A percentile compares a stretch with the other conserved stretches of the same genome.
phyloP scores from a whole-genome alignment of 345 rosid genomes.

The Aquilaria malaccensis region DNA sequence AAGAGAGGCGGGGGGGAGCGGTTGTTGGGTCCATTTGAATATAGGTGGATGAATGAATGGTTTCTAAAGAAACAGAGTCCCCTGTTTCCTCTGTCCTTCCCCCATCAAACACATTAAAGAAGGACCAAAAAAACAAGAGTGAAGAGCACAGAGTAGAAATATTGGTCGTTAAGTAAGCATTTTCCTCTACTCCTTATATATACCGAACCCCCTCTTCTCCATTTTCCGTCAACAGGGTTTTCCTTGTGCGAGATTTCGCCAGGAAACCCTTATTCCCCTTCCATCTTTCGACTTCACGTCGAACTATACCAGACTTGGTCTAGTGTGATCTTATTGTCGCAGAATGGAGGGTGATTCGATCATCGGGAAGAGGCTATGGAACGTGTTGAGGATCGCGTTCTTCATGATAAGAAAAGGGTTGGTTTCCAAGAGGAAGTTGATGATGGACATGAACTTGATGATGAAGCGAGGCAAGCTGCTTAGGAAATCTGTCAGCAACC shows the following conservation, averaged over 20 bases:
- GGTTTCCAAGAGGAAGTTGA: constrained; percentile 40
- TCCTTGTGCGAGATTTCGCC: constrained; percentile 41
- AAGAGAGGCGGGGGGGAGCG: constrained; percentile 18
- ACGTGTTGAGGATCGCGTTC: constrained; percentile 35
- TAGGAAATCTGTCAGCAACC: constrained; percentile 33
- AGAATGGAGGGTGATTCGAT: too few species aligned
- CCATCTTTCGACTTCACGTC: neutral
- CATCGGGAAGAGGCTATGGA: constrained; percentile 45
- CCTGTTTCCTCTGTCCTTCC: constrained; percentile 12
- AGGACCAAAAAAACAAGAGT: neutral
- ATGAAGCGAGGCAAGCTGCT: constrained; percentile 25
- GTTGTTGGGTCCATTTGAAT: constrained; percentile 26
- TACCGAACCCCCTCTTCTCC: constrained; percentile 22
- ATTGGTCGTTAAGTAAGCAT: neutral
- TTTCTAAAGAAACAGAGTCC: neutral
- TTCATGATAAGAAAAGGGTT: constrained; percentile 46
- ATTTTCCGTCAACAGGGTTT: constrained; percentile 22
- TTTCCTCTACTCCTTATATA: constrained; percentile 4
- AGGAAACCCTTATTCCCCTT: constrained; percentile 24
- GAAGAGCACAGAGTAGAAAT: neutral
- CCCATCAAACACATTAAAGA: neutral
- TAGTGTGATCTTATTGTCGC: too few species aligned
- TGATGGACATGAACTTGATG: constrained; percentile 55
- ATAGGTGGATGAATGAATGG: neutral
- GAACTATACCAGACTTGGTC: too few species aligned